Base-by-base conservation (phyloP, 768 basidiomycete species). In the Termitomyces sp. region DNA sequence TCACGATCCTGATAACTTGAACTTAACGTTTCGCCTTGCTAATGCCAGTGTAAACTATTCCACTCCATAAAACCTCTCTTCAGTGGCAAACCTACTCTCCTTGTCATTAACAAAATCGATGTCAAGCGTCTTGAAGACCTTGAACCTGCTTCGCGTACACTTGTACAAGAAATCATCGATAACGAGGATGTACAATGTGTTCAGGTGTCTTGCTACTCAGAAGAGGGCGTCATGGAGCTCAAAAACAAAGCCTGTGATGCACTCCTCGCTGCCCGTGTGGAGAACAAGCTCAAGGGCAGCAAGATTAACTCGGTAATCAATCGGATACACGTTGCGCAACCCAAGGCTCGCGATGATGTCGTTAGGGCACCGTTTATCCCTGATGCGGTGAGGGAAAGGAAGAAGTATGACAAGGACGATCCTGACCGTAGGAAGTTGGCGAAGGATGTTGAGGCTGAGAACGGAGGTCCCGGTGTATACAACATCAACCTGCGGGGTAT, bases 11-110 rank as follows among this genome's bases (percentile, higher is more conserved):
- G 15, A 19, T 54, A 28, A 21, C 19, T 9, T 53, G 12, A 17
- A 37, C 43, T 47, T 14, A 28, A 28, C 9, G 3, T n/a, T n/a
- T 14, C 22, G 14, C 38, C 9, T 45, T 9, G 19, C 34, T 64
- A 3, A 11, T 41, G 2, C 42, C 14, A 98, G 90, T 97, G 94
- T 80, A 90, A 97, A 78, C 85, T 98, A 60, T 98, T 95, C 84
- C 91, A 98, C 70, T 98, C 97, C 48, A 98, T 99, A 76, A 98
- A 98, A 73, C 97, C 97, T 38, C 83, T 99, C 46, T 99, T 99
- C 73, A 77, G 80, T 51, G 88, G 88, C 69, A 98, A 98, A 72
- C 96, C 95, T 41, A 90, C 88, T 45, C 64, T 99, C 55, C 85
- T 99, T 35, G 95, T 98, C 64, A 86, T 98, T 71, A 99, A 99